phyloP scores from a whole-genome alignment of 371 early-diverging fungal species.

The Lichtheimia ramosa region DNA sequence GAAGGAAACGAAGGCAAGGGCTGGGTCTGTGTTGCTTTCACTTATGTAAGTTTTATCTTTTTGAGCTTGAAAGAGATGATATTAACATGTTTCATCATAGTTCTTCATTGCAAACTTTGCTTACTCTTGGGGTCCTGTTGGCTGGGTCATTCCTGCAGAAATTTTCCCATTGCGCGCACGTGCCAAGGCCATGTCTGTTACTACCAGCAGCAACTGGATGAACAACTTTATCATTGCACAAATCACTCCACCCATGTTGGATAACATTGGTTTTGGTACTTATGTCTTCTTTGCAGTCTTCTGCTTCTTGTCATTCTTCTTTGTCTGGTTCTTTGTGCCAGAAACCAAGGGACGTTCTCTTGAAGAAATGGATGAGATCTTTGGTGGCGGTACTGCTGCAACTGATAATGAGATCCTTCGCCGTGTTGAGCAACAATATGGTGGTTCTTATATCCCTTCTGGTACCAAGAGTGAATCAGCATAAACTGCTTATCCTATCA shows the following conservation, averaged over 20 bases:
- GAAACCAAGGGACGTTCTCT: constrained; percentile 49
- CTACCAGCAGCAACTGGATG: constrained; percentile 91
- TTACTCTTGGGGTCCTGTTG: constrained; percentile 63
- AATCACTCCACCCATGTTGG: constrained; percentile 21
- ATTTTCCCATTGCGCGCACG: constrained; percentile 75
- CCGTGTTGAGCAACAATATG: constrained; percentile 14
- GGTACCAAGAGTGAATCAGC: neutral
- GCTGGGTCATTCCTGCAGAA: constrained; percentile 91
- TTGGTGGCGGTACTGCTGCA: constrained; percentile 22
- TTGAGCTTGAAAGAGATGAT: neutral
- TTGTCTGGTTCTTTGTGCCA: constrained; percentile 26
- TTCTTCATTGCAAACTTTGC: constrained; percentile 67
- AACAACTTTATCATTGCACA: constrained; percentile 49
- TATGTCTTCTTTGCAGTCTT: constrained; percentile 48
- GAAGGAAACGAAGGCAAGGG: constrained; percentile 26
- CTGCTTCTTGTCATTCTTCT: constrained; percentile 24
- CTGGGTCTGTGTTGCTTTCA: constrained; percentile 51
- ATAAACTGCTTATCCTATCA: neutral
- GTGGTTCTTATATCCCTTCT: constrained; percentile 4
- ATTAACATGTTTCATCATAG: neutral
- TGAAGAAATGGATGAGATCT: constrained; percentile 50
- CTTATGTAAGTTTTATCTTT: constrained; percentile 32
- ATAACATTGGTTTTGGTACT: constrained; percentile 25
- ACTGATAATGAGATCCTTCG: constrained; percentile 15
- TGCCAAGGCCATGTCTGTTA: constrained; percentile 81